A percentile compares a stretch with the other conserved stretches of the same genome.
Evolutionary conservation across 192 early-diverging fungal genomes (phyloP).

Genomic region (Coemansia sp.): DNA sequence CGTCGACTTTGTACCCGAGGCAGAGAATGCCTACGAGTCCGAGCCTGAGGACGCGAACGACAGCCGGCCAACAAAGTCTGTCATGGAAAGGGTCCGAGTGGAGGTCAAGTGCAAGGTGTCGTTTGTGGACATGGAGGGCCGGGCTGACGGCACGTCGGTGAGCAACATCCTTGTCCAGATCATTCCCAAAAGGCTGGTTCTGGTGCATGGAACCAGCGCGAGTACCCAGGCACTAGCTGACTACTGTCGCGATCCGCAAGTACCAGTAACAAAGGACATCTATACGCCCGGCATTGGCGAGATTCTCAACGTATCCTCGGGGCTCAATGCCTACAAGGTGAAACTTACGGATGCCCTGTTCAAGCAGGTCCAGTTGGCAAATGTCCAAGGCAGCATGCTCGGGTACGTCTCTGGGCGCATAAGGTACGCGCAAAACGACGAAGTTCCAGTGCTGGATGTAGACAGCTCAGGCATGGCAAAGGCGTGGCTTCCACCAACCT

Average conservation of each 20-base stretch:
- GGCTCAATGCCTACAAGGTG: conserved; percentile 85
- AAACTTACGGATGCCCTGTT: conserved; percentile 90
- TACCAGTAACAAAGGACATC: conserved; percentile 79
- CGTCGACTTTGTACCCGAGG: conserved; percentile 19
- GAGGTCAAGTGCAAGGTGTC: conserved; percentile 72
- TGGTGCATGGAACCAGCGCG: conserved; percentile 83
- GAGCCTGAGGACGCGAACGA: conserved; percentile 39
- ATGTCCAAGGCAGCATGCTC: conserved; percentile 57
- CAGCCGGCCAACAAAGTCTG: conserved; percentile 78
- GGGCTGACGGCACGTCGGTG: conserved; percentile 83
- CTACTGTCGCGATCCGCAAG: conserved; percentile 64
- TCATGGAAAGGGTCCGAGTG: conserved; percentile 62
- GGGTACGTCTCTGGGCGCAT: conserved; percentile 74
- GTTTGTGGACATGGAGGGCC: conserved; percentile 93
- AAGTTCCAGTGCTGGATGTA: conserved; percentile 74
- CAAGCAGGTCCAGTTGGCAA: conserved; percentile 63
- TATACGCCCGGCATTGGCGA: conserved; percentile 83
- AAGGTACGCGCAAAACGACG: conserved; percentile 64
- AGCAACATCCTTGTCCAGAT: conserved; percentile 75
- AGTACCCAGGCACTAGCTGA: conserved; percentile 70
- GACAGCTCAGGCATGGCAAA: conserved; percentile 42
- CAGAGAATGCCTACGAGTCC: conserved; percentile 44
- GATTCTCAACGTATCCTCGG: conserved; percentile 86
- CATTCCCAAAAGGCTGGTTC: conserved; percentile 59
- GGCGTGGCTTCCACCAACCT: conserved; percentile 65